Conservation (phyloP, 2,329 filamentous ascomycete species). For the Clathrospora elynae region DNA sequence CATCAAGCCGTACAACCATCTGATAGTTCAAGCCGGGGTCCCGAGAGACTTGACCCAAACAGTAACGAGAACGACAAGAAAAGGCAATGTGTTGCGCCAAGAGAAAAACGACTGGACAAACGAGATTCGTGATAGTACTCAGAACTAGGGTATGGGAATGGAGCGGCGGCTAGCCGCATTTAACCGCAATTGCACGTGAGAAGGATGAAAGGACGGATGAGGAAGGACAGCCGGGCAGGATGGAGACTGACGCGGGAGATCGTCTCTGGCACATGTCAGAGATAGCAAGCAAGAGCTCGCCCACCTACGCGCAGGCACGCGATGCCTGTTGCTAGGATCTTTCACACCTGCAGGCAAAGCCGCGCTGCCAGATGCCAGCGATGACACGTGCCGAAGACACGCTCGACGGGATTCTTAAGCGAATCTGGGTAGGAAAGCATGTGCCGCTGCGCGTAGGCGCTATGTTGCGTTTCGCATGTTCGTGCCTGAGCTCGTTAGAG, state of each 20-base stretch:
- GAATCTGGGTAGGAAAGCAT: too few relatives aligned
- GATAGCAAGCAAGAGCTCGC: too few relatives aligned
- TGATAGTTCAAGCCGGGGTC: conserved; percentile 20
- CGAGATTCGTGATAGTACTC: conserved; percentile 4
- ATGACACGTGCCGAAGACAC: conserved; percentile 6
- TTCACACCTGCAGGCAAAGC: conserved; percentile 2
- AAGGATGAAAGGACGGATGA: conserved; percentile 16
- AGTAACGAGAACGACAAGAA: neutral
- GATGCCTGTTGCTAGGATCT: conserved; percentile 5
- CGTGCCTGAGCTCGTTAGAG: too few relatives aligned
- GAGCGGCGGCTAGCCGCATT: conserved; percentile 29
- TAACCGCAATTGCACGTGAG: conserved; percentile 20
- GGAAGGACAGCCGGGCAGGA: conserved; percentile 23
- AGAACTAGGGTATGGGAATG: conserved; percentile 3
- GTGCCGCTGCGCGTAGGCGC: too few relatives aligned
- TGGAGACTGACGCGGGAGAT: too few relatives aligned
- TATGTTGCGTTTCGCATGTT: too few relatives aligned
- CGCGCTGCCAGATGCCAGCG: conserved; percentile 1
- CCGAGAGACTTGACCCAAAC: conserved; percentile 8
- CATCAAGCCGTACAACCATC: conserved; percentile 30
- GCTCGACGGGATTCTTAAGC: too few relatives aligned
- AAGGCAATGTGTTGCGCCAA: conserved; percentile 3
- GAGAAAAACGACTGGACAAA: conserved; percentile 1
- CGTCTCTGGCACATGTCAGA: too few relatives aligned
- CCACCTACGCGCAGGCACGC: too few relatives aligned